A percentile compares a stretch with the other conserved stretches of the same genome.
phyloP scores from a whole-genome alignment of 257 asterid genomes.

The Solanum raphanifolium region DNA sequence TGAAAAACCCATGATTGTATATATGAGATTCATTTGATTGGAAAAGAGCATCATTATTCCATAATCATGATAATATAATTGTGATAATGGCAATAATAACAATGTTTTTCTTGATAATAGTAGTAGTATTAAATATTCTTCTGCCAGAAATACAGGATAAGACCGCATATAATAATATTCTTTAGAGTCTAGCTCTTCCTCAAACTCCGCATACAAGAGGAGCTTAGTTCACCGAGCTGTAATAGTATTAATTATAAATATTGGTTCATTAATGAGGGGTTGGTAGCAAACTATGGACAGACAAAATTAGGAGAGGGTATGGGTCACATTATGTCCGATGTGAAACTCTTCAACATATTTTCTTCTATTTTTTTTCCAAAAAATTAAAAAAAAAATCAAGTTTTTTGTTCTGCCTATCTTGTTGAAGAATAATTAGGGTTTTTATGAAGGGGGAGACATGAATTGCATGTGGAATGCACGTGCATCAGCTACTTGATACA shows the following conservation, averaged over 20 bases:
- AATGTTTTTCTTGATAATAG: not conserved
- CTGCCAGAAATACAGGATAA: not conserved
- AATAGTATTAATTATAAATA: not conserved
- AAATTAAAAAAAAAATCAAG: accelerated
- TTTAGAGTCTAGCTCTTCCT: not conserved
- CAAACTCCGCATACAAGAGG: not conserved
- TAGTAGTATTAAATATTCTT: not conserved
- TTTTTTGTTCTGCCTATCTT: not conserved
- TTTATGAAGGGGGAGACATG: not conserved
- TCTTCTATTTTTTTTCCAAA: not conserved
- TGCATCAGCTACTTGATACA: slow-evolving; percentile 6
- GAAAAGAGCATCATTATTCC: not conserved
- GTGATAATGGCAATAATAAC: not conserved
- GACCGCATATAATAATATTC: not conserved
- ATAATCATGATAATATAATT: not conserved
- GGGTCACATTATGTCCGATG: not conserved
- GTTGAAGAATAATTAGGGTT: slow-evolving; percentile 9
- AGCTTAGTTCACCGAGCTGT: not conserved
- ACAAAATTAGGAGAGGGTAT: not conserved
- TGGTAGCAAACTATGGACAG: not conserved
- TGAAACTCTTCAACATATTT: not conserved
- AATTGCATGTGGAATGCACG: slow-evolving; percentile 12
- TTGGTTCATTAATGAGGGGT: not conserved
- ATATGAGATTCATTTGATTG: not conserved
- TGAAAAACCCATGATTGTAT: not conserved